Percentiles rank a stretch among this genome's conserved stretches.
Conservation (phyloP, 208 protist species). For the Crithidia expoeki region DNA sequence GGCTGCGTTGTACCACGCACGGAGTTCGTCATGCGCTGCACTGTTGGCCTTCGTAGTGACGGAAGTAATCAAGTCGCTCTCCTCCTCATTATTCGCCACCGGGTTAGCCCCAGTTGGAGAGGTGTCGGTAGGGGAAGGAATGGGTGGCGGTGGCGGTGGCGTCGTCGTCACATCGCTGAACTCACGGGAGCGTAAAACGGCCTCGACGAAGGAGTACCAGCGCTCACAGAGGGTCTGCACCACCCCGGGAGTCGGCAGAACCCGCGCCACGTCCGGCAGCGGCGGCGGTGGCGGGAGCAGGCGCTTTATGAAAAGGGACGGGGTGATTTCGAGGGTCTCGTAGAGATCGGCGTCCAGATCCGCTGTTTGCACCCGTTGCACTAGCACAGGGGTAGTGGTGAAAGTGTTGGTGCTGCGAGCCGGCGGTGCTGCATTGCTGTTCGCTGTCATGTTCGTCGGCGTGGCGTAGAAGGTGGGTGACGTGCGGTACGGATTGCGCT, state of each 20-base stretch:
- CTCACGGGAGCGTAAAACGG: slow-evolving; percentile 29
- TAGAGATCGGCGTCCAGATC: slow-evolving; percentile 25
- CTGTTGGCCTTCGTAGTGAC: background rate
- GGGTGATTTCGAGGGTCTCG: slow-evolving; percentile 25
- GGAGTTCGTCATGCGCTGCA: slow-evolving; percentile 17
- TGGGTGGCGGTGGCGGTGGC: slow-evolving; percentile 25
- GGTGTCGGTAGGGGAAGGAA: slow-evolving; percentile 1
- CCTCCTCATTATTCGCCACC: background rate
- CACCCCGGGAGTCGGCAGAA: slow-evolving; percentile 33
- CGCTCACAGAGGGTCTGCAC: slow-evolving; percentile 35
- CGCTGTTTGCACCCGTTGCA: slow-evolving; percentile 22
- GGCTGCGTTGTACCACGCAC: slow-evolving; percentile 34
- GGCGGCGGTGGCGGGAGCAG: slow-evolving; percentile 40
- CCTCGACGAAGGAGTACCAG: slow-evolving; percentile 33
- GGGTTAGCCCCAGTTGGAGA: background rate
- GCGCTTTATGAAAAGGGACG: slow-evolving; percentile 34
- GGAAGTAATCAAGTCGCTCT: background rate
- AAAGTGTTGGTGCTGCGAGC: background rate
- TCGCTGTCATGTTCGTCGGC: background rate
- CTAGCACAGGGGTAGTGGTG: background rate
- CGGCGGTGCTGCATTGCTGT: background rate
- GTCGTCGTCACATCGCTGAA: slow-evolving; percentile 25
- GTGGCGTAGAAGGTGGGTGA: slow-evolving; percentile 15
- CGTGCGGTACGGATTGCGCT: slow-evolving; percentile 33
- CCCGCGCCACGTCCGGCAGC: slow-evolving; percentile 31